A percentile compares a stretch with the other conserved stretches of the same genome.
Conservation (phyloP, 2,329 filamentous ascomycete genomes). For the Colletotrichum sp. region DNA sequence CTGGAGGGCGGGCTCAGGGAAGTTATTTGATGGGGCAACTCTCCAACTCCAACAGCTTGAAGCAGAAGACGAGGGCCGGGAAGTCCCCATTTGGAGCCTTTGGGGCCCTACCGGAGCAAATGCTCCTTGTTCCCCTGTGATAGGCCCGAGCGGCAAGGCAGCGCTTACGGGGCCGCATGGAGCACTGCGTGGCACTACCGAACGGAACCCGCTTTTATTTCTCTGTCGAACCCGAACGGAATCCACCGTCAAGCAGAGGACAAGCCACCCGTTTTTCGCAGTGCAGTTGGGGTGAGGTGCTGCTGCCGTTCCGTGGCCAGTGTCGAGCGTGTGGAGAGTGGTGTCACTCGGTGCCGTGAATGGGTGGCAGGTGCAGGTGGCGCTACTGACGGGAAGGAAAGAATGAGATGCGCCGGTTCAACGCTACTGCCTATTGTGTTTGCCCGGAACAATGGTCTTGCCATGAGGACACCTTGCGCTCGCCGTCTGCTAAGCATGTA, state of each 20-base stretch:
- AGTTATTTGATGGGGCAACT: neutral
- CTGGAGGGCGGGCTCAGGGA: neutral
- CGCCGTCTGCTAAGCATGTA: neutral
- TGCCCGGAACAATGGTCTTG: neutral
- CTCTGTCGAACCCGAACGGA: neutral
- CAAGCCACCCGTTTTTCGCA: neutral
- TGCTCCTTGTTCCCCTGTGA: slow-evolving; percentile 13
- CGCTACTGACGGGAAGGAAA: neutral
- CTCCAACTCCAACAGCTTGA: neutral
- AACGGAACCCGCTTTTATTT: neutral
- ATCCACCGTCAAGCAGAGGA: neutral
- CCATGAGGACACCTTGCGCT: neutral
- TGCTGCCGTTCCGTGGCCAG: neutral
- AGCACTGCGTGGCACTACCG: slow-evolving; percentile 5
- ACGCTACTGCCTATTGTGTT: neutral
- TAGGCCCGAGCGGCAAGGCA: slow-evolving; percentile 18
- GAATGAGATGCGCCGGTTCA: neutral
- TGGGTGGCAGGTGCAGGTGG: neutral
- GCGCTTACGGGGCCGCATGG: slow-evolving; percentile 19
- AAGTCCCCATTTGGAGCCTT: neutral
- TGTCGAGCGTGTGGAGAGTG: neutral
- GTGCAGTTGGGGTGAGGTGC: neutral
- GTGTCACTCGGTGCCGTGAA: neutral
- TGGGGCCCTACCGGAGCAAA: slow-evolving; percentile 20
- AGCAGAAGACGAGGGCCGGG: neutral